phyloP scores from a whole-genome alignment of 495 filamentous ascomycete genomes.

The Jackrogersella minutella region DNA sequence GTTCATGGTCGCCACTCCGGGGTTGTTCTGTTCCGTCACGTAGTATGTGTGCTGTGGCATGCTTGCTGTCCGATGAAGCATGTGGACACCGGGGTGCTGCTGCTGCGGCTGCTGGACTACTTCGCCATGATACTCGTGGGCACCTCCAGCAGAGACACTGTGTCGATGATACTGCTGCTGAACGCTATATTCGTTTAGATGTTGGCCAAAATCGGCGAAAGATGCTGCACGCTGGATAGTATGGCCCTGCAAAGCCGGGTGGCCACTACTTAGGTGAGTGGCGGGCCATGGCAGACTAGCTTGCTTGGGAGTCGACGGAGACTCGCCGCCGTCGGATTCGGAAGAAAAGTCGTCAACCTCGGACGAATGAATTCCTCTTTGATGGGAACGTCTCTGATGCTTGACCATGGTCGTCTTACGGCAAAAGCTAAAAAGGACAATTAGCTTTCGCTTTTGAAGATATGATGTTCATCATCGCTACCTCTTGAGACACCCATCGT shows the following conservation, averaged over 20 bases:
- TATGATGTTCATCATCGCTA: slow-evolving; percentile 51
- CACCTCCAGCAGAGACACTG: slow-evolving; percentile 51
- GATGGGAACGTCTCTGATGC: slow-evolving; percentile 76
- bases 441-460: slow-evolving; percentile 14
- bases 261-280: slow-evolving; percentile 34
- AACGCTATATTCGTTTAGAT: slow-evolving; percentile 50
- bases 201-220: slow-evolving; percentile 56
- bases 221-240: slow-evolving; percentile 53
- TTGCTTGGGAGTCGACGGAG: slow-evolving; percentile 58
- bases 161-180: slow-evolving; percentile 56
- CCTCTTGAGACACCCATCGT: slow-evolving; percentile 83
- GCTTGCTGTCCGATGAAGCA: slow-evolving; percentile 50
- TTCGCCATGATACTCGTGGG: slow-evolving; percentile 50
- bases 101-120: slow-evolving; percentile 44
- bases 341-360: slow-evolving; percentile 63
- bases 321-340: slow-evolving; percentile 61
- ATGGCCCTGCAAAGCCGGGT: slow-evolving; percentile 39
- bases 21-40: slow-evolving; percentile 60
- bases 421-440: slow-evolving; percentile 70
- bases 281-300: slow-evolving; percentile 49
- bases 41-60: slow-evolving; percentile 57
- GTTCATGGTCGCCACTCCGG: slow-evolving; percentile 62
- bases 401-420: slow-evolving; percentile 90
- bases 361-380: slow-evolving; percentile 63
- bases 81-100: slow-evolving; percentile 45